Percentiles rank a stretch among this genome's conserved stretches.
Evolutionary conservation across 1,284 basidiomycete genomes (phyloP).

Genomic region (Ceratobasidium theobromae): DNA sequence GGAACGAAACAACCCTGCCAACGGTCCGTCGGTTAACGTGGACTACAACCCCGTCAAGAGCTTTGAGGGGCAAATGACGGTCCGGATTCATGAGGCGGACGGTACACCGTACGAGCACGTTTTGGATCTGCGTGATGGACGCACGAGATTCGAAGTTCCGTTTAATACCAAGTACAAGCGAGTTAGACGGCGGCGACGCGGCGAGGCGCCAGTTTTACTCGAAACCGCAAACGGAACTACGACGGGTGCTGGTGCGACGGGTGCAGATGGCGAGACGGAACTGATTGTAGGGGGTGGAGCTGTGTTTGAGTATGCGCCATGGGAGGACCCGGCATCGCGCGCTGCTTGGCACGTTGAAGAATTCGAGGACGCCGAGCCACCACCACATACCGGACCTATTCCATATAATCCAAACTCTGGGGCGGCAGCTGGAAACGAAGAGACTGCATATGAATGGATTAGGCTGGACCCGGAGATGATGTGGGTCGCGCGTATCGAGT

Average conservation of each 20-base stretch:
- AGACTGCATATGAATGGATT: conserved; percentile 96
- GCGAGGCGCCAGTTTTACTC: conserved; percentile 87
- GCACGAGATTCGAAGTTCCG: conserved; percentile 94
- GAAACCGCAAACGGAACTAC: conserved; percentile 86
- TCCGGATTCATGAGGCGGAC: conserved; percentile 98
- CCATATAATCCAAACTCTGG: conserved; percentile 23
- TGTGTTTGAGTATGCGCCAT: conserved; percentile 85
- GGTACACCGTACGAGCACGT: conserved; percentile 99
- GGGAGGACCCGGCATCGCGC: conserved; percentile 93
- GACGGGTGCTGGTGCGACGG: conserved; percentile 85
- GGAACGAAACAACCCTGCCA: conserved; percentile 56
- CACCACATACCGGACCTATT: conserved; percentile 74
- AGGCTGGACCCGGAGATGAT: conserved; percentile 98
- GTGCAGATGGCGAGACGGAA: conserved; percentile 90
- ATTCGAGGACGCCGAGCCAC: conserved; percentile 98
- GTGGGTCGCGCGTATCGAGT: conserved; percentile 91
- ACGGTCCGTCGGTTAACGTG: conserved; percentile 62
- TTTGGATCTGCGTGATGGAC: conserved; percentile 82
- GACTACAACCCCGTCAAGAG: conserved; percentile 77
- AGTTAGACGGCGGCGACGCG: conserved; percentile 87
- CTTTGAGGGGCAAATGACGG: conserved; percentile 97
- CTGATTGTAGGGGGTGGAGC: conserved; percentile 81
- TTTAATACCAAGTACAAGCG: conserved; percentile 99
- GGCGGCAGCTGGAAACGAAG: not conserved
- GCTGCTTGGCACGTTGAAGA: conserved; percentile 92